Evolutionary conservation across 176 grass and related monocot species (phyloP).

Genomic region (Cenchrus americanus): DNA sequence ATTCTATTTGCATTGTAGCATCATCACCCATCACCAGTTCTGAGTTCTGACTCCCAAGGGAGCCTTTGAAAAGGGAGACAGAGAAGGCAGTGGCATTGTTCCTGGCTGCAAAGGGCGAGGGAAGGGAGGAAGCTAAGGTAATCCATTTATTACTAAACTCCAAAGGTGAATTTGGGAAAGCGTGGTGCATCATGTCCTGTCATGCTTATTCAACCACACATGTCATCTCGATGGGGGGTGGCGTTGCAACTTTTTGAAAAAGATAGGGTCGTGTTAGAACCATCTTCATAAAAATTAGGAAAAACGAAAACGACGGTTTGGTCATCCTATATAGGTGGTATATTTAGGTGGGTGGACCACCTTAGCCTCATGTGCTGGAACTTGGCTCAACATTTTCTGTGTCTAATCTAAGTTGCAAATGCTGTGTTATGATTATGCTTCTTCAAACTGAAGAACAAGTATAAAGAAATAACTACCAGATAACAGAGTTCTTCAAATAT

Average conservation of each 20-base stretch:
- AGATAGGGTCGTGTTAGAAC: not conserved
- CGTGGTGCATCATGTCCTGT: slow-evolving; percentile 30
- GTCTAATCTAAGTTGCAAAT: not conserved
- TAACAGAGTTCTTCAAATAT: not conserved
- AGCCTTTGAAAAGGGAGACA: slow-evolving; percentile 5
- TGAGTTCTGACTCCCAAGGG: slow-evolving; percentile 19
- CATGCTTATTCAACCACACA: slow-evolving; percentile 25
- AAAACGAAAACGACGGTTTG: not conserved
- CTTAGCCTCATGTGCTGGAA: slow-evolving; percentile 2
- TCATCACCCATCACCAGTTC: slow-evolving; percentile 40
- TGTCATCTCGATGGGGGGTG: slow-evolving; percentile 15
- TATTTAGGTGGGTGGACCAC: not conserved
- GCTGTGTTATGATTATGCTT: too few relatives aligned
- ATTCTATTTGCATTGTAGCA: slow-evolving; percentile 19
- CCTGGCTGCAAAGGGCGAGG: slow-evolving; percentile 24
- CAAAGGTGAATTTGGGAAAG: slow-evolving; percentile 33
- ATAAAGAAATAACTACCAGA: too few relatives aligned
- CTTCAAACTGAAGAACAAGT: too few relatives aligned
- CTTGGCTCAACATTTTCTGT: not conserved
- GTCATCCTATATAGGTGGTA: not conserved
- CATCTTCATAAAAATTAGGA: not conserved
- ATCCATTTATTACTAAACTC: slow-evolving; percentile 9
- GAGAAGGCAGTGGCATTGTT: slow-evolving; percentile 24
- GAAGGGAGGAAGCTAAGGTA: not conserved
- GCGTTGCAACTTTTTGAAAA: not conserved